Evolutionary conservation across 257 asterid species (phyloP).

Genomic region (Ligustrum vulgare): DNA sequence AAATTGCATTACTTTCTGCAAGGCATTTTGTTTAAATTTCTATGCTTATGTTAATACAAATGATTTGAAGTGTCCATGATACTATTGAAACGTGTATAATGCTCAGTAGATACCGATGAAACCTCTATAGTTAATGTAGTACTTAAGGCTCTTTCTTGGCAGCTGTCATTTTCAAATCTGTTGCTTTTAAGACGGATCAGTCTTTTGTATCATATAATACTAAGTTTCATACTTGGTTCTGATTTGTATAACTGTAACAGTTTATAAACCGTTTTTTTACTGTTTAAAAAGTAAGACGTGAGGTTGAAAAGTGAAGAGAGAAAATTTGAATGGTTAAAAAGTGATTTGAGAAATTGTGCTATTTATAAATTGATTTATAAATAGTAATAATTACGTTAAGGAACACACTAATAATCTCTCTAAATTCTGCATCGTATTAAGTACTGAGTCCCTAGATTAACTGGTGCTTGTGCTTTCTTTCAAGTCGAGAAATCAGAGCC

Average conservation of each 20-base stretch:
- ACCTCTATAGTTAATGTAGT: slow-evolving; percentile 1
- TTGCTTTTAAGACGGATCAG: background rate
- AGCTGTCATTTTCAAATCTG: background rate
- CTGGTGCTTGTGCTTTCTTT: background rate
- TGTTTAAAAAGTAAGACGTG: too few species aligned
- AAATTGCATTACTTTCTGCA: slow-evolving; percentile 15
- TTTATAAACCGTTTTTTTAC: too few species aligned
- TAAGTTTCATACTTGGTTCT: background rate
- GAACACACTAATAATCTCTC: too few species aligned
- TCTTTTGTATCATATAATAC: slow-evolving; percentile 3
- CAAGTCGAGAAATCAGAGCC: background rate
- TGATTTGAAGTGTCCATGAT: slow-evolving; percentile 21
- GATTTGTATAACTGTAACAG: background rate
- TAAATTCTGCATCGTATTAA: background rate
- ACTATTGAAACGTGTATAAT: background rate
- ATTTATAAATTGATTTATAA: too few species aligned
- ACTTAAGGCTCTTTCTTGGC: slow-evolving; percentile 46
- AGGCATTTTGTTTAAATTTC: background rate
- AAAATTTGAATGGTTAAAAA: too few species aligned
- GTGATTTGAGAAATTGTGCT: too few species aligned
- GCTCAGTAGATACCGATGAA: background rate
- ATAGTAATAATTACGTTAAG: too few species aligned
- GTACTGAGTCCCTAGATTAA: background rate
- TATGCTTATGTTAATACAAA: background rate
- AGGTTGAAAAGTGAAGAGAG: too few species aligned